A percentile compares a stretch with the other conserved stretches of the same genome.
phyloP scores from a whole-genome alignment of 495 filamentous ascomycete species.

The Talaromyces borbonicus region DNA sequence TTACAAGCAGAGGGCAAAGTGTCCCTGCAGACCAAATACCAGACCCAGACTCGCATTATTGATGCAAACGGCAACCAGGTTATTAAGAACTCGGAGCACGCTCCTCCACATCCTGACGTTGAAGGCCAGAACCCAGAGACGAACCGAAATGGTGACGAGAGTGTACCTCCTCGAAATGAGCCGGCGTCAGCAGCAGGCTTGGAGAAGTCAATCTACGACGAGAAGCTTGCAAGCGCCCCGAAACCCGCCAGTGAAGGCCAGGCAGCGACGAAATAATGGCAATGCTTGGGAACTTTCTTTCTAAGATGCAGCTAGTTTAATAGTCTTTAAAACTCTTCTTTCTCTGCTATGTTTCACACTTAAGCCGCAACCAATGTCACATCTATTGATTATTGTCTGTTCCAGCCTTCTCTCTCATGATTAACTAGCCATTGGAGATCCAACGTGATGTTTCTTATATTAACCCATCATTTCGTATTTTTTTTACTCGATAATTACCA shows the following conservation, averaged over 20 bases:
- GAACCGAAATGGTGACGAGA: slow-evolving; percentile 25
- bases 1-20: slow-evolving; percentile 74
- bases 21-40: slow-evolving; percentile 86
- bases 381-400: no score
- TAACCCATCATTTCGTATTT: no score
- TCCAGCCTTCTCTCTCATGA: no score
- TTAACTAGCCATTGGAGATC: no score
- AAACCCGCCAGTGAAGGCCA: slow-evolving; percentile 72
- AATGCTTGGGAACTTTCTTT: not conserved
- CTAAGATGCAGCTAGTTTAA: not conserved
- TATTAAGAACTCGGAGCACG: slow-evolving; percentile 40
- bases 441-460: no score
- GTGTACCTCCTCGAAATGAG: slow-evolving; percentile 30
- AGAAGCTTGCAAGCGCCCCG: slow-evolving; percentile 42
- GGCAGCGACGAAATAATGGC: slow-evolving; percentile 43
- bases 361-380: no score
- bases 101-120: slow-evolving; percentile 77
- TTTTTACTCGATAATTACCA: no score
- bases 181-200: slow-evolving; percentile 46
- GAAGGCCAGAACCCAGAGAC: slow-evolving; percentile 65
- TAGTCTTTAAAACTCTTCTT: not conserved
- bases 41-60: slow-evolving; percentile 77
- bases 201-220: slow-evolving; percentile 49
- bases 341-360: slow-evolving; percentile 3
- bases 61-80: slow-evolving; percentile 69